A percentile compares a stretch with the other conserved stretches of the same genome.
Conservation (phyloP, 176 grass and related monocot species). For the Aegilops tauschii region DNA sequence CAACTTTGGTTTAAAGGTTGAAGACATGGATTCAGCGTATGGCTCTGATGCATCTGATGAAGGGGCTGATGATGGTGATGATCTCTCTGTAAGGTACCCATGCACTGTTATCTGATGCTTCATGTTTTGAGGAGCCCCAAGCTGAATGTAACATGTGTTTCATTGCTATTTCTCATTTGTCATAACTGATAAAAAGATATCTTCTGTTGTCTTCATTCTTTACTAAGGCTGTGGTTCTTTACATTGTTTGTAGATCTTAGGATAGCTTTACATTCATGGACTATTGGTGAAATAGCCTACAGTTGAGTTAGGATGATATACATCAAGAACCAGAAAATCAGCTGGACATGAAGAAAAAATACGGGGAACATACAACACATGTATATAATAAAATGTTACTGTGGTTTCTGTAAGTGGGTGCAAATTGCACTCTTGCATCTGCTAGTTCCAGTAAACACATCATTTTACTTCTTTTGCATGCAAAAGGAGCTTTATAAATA, state of each 20-base stretch:
- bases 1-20: constrained; percentile 74
- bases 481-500: constrained; percentile 13
- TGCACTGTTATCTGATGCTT: constrained; percentile 20
- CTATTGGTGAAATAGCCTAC: background rate
- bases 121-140: constrained; percentile 17
- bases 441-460: background rate
- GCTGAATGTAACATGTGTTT: constrained; percentile 29
- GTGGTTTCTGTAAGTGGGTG: background rate
- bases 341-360: background rate
- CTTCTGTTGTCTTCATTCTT: background rate
- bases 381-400: constrained; percentile 2
- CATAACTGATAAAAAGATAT: constrained; percentile 7
- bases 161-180: constrained; percentile 19
- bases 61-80: constrained; percentile 61
- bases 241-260: constrained; percentile 2
- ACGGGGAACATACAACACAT: background rate
- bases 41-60: constrained; percentile 68
- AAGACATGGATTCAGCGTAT: constrained; percentile 48
- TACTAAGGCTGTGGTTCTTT: background rate
- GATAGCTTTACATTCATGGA: constrained; percentile 17
- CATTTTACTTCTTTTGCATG: background rate
- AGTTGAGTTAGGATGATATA: background rate
- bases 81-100: constrained; percentile 79
- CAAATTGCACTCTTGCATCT: constrained; percentile 13
- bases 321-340: background rate